Evolutionary conservation across 78 protist species (phyloP), one percentile per base, ranked within the genome.

Genomic region (Protostelium mycophagum): DNA sequence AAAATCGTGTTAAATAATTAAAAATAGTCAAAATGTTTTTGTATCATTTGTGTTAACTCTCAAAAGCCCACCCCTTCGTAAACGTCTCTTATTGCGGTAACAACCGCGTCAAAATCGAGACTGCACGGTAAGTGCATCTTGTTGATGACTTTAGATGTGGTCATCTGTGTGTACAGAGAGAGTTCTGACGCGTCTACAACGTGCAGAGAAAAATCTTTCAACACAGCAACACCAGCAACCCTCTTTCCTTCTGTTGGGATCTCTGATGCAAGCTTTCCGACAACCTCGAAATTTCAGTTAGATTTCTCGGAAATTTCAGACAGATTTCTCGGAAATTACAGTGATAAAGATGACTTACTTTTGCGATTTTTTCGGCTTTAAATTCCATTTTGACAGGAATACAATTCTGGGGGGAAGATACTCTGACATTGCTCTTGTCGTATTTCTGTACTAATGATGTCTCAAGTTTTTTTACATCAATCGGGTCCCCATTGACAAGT

Each of bases 401-500:
- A 0, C 92, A 35, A 36, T 94, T 94, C 36, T 88, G 87, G 31
- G 96, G 96, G 37, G 94, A 90, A 36, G 88, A 23, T 0, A 94
- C 90, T 51, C 38, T 84, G 86, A 94, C 85, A 0, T n/a, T n/a
- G n/a, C n/a, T n/a, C n/a, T 89, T 87, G 34, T 37, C 86, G 39
- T 90, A 95, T 37, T 89, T 94, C 0, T 91, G 83, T 28, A 51
- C 51, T 28, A 97, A 89, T 0, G 88, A 83, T 28, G 85, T 34
- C 38, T 91, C 86, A 83, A 98, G 88, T 34, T 94, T 90, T 1
- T 86, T 89, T 98, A 97, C 97, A 73, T 94, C 95, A 35, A 84
- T 86, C 35, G 87, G 87, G 63, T 97, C 97, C 38, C 99, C 99
- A 88, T 98, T 98, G 28, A 98, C 99, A 35, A 98, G 94, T 36